Evolutionary conservation across 805 yeast species (phyloP), one percentile per base, ranked within the genome.

Genomic region (Sugiyamaella qingdaonensis): DNA sequence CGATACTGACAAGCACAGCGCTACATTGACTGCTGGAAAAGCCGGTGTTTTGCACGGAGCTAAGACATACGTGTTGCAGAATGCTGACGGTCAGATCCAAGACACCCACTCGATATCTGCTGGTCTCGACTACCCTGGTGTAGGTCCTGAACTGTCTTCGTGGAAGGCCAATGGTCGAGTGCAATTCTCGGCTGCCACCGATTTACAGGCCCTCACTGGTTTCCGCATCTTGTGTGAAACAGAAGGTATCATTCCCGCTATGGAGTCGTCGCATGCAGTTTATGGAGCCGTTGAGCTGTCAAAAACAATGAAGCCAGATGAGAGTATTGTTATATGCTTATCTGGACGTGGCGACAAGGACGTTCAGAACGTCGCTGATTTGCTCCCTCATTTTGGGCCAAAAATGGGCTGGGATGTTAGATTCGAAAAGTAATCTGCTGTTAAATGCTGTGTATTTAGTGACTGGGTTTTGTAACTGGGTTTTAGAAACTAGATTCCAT

Each of bases 261-360:
- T 94, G 68, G 99, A 94, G 74, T 88, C 97, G 1, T 86, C 98
- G 10, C 99, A 94, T 69, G 99, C 99, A 39, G 82, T 94, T 51
- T 87, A 78, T 67, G 97, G 97, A 62, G 99, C 91, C 46, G 76
- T 88, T 56, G 81, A 90, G 72, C 78, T 88, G 48, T 99, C 99
- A 31, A 83, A 88, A 75, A 85, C 83, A 14, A 77, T 94, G 85
- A 67, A 78, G 21, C 78, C 83, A 59, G 96, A 86, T 60, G 79
- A 90, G 73, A 82, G 89, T 67, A 75, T 94, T 54, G 85, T 94
- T 56, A 86, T 94, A 66, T 90, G 90, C 69, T 80, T 94, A 53
- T 89, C 97, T 49, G 99, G 99, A 64, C 88, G 99, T 78, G 99
- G 99, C 74, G 99, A 94, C 70, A 94, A 94, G 76, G 99, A 94